Evolutionary conservation across 2,329 filamentous ascomycete species (phyloP), one percentile per base, ranked within the genome.

Genomic region (Lecanicillium sp.): DNA sequence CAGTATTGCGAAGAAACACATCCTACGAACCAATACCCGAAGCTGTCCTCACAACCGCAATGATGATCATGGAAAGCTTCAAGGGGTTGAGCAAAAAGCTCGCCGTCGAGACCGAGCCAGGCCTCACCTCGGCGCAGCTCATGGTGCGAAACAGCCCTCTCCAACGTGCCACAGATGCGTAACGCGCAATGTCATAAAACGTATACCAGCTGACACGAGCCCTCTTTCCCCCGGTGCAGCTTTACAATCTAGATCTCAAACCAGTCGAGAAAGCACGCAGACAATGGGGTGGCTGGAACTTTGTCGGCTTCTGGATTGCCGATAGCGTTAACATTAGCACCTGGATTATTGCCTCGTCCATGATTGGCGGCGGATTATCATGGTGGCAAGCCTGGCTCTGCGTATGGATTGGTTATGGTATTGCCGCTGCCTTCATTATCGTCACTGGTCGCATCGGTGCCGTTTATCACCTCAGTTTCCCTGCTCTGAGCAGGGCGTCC

Each of bases 341-440:
- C 2, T 94, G 87, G 88, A 94, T 94, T 86, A 92, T 94, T 46
- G 84, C 85, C 0, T 87, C 84, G 2, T 80, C 84, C 28, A 88
- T 87, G 76, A 86, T 94, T 25, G 74, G 82, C 2, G 69, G 65
- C 34, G 86, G 87, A 11, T 69, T 94, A 17, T 86, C 85, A 7
- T 94, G 87, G 87, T 94, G 87, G 87, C 87, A 94, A 63, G 82
- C 85, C 12, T 87, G 84, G 81, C 64, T 87, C n/a, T 88, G 84
- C 54, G 85, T 95, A 31, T 90, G 87, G 81, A 64, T 89, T 19
- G 88, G 89, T 39, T 94, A 95, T 56, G 69, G 78, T 29, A 80
- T 94, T 46, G 78, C 87, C 0, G 86, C 72, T 22, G 66, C 65
- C 55, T 94, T 95, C 61, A 73, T 94, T 46, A 83, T 79, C 52